Evolutionary conservation across 2,329 filamentous ascomycete genomes (phyloP).

Genomic region (Talaromyces pinophilus): DNA sequence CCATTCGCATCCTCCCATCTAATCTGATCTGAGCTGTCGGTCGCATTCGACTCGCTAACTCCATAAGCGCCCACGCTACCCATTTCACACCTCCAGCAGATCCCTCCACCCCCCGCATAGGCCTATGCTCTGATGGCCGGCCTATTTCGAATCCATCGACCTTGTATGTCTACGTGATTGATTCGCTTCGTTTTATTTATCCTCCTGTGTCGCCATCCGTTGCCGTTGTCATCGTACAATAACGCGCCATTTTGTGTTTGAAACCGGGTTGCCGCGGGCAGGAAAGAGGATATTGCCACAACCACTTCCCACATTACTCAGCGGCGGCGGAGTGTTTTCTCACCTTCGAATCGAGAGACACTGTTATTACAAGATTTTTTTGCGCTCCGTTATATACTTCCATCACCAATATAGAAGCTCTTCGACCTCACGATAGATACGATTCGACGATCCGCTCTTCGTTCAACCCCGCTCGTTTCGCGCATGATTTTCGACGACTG

Average conservation of each 20-base stretch:
- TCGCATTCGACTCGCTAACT: not conserved
- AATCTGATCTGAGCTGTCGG: not conserved
- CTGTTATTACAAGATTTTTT: not conserved
- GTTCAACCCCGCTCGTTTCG: not conserved
- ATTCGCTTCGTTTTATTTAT: not conserved
- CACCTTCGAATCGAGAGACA: not conserved
- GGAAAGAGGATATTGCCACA: conserved; percentile 4
- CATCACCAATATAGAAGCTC: not conserved
- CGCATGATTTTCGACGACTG: not conserved
- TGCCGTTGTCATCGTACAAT: not conserved
- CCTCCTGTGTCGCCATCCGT: not conserved
- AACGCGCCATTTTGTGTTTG: conserved; percentile 5
- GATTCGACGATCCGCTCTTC: not conserved
- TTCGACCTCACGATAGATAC: not conserved
- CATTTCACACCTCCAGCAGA: conserved; percentile 3
- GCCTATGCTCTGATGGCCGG: not conserved
- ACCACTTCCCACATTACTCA: conserved; percentile 14
- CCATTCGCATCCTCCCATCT: not conserved
- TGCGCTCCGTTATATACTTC: not conserved
- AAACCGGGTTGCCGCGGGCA: conserved; percentile 11
- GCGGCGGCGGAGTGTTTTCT: not conserved
- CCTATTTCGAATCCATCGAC: not conserved
- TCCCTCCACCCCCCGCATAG: conserved; percentile 3
- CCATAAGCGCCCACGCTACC: conserved; percentile 12
- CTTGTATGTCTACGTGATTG: not conserved